Evolutionary conservation across 768 basidiomycete species (phyloP).

Genomic region (Tylopilus vinaceipallidus): DNA sequence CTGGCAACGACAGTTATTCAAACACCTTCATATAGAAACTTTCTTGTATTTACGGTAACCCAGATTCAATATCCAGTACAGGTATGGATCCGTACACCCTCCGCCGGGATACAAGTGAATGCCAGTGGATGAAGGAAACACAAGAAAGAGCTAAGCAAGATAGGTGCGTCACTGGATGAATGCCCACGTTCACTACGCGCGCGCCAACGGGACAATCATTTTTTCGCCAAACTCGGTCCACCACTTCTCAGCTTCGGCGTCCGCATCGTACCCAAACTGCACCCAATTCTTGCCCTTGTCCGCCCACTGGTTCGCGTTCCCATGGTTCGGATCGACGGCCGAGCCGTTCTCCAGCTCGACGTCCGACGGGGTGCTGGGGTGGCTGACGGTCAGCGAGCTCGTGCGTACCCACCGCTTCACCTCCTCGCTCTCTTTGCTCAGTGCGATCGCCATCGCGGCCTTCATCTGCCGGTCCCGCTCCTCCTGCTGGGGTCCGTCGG

Average conservation of each 20-base stretch:
- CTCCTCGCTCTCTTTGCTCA: constrained; percentile 22
- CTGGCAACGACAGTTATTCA: too few species aligned
- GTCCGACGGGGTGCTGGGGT: too few species aligned
- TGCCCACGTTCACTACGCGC: constrained; percentile 6
- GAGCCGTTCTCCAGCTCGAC: neutral
- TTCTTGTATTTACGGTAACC: too few species aligned
- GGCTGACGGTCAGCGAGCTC: constrained; percentile 8
- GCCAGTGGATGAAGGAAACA: neutral
- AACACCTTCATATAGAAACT: too few species aligned
- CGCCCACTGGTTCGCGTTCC: constrained; percentile 57
- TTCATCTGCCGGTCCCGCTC: constrained; percentile 52
- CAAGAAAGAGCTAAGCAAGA: neutral
- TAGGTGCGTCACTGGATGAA: too few species aligned
- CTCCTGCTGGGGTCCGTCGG: constrained; percentile 52
- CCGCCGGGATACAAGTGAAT: too few species aligned
- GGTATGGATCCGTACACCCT: too few species aligned
- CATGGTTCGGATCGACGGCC: constrained; percentile 1
- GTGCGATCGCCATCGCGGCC: constrained; percentile 42
- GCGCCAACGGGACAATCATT: constrained; percentile 12
- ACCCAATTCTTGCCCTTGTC: constrained; percentile 46
- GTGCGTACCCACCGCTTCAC: constrained; percentile 6
- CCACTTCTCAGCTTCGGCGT: constrained; percentile 49
- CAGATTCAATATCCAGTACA: too few species aligned
- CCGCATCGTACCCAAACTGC: constrained; percentile 57
- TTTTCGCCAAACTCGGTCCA: constrained; percentile 37